Evolutionary conservation across 176 grass and related monocot genomes (phyloP).

Genomic region (Typha latifolia): DNA sequence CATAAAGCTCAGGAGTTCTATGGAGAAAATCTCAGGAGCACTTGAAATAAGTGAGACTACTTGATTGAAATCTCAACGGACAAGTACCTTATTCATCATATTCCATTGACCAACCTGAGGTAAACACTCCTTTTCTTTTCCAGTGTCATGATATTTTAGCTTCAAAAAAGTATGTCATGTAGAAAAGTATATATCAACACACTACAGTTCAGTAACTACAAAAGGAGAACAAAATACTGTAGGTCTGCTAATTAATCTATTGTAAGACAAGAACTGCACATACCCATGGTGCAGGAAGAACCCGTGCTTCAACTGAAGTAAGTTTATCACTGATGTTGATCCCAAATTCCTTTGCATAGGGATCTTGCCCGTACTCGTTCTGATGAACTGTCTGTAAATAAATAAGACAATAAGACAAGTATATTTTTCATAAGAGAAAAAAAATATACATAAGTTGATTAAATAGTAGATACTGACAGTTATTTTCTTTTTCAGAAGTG

Average conservation of each 20-base stretch:
- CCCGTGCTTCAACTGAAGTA: conserved; percentile 88
- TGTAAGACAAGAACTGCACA: background rate
- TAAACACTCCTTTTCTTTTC: conserved; percentile 97
- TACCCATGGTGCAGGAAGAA: conserved; percentile 99
- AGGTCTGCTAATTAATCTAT: background rate
- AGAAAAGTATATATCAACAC: conserved; percentile 8
- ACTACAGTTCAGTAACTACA: background rate
- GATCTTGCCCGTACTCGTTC: conserved; percentile 93
- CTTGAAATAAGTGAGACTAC: background rate
- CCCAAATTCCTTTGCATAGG: conserved; percentile 96
- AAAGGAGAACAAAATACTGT: background rate
- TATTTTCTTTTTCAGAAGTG: too few species aligned
- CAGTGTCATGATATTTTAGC: conserved; percentile 93
- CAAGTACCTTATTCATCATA: conserved; percentile 94
- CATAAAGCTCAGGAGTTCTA: background rate
- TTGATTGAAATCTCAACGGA: background rate
- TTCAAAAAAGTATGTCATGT: conserved; percentile 18
- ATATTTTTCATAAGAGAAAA: background rate
- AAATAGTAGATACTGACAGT: background rate
- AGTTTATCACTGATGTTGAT: conserved; percentile 96
- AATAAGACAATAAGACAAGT: background rate
- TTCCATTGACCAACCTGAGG: conserved; percentile 99
- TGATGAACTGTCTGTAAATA: conserved; percentile 83
- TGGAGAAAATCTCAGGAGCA: background rate
- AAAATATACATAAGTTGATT: background rate